Evolutionary conservation across 2,329 filamentous ascomycete genomes (phyloP).

Genomic region (Ophiostoma angusticollis): DNA sequence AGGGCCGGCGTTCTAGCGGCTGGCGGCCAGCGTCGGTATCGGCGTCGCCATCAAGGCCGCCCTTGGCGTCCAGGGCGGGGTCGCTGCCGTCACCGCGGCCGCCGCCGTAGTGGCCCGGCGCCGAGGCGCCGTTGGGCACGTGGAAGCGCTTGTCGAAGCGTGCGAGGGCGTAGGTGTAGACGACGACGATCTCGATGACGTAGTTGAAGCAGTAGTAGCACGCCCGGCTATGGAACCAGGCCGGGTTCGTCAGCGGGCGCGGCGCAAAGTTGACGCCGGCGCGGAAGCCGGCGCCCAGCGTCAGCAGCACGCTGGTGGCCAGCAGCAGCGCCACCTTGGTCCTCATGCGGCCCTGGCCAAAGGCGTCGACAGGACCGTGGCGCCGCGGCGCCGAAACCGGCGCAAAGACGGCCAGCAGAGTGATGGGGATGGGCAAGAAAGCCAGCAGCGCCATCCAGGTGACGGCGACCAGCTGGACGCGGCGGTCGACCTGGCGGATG

Average conservation of each 20-base stretch:
- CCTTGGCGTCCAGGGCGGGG: neutral
- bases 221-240: conserved; percentile 58
- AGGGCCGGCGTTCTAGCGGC: too few relatives aligned
- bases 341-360: conserved; percentile 53
- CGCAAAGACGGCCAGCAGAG: conserved; percentile 37
- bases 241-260: conserved; percentile 39
- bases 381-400: conserved; percentile 15
- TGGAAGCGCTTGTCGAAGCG: conserved; percentile 67
- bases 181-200: conserved; percentile 55
- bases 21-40: conserved; percentile 4
- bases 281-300: conserved; percentile 58
- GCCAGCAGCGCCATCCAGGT: conserved; percentile 52
- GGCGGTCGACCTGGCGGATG: conserved; percentile 39
- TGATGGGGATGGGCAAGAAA: conserved; percentile 51
- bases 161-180: conserved; percentile 51
- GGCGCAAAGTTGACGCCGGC: conserved; percentile 43
- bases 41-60: too few relatives aligned
- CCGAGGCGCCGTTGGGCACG: conserved; percentile 55
- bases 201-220: conserved; percentile 76
- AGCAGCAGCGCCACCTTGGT: conserved; percentile 55
- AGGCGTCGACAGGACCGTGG: conserved; percentile 35
- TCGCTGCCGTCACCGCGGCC: neutral
- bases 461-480: conserved; percentile 49
- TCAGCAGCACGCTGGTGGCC: conserved; percentile 44
- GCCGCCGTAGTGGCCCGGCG: conserved; percentile 36